These are phyloP conservation scores for Fagus crenata DNA, from an alignment of 306 rosid genomes.

Conservation along the genomic window DNA sequence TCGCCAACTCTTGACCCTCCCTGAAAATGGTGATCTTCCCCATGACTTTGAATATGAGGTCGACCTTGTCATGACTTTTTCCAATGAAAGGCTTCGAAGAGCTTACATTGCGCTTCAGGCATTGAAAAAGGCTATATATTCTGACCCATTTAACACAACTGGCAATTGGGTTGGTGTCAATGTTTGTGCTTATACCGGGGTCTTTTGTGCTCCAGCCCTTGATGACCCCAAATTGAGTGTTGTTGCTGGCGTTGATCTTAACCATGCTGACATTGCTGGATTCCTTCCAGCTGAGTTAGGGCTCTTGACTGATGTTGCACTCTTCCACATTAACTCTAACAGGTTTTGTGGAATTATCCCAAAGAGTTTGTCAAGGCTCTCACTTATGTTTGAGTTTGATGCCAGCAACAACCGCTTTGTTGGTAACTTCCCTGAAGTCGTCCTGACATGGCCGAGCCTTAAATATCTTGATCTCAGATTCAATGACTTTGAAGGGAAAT, in stretches of 20 bases:
- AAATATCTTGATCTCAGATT: slow-evolving; percentile 46
- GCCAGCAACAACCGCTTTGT: slow-evolving; percentile 55
- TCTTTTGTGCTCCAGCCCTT: slow-evolving; percentile 49
- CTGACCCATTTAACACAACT: slow-evolving; percentile 42
- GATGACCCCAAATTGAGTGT: slow-evolving; percentile 39
- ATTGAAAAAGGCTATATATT: slow-evolving; percentile 43
- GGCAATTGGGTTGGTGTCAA: slow-evolving; percentile 44
- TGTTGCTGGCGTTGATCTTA: slow-evolving; percentile 55
- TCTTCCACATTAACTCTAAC: slow-evolving; percentile 54
- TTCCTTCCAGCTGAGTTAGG: slow-evolving; percentile 39
- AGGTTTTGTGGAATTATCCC: slow-evolving; percentile 58
- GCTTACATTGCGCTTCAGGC: slow-evolving; percentile 48
- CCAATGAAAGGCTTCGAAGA: slow-evolving; percentile 29
- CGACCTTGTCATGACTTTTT: neutral
- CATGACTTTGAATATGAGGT: neutral
- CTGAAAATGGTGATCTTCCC: slow-evolving; percentile 14
- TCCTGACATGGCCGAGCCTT: slow-evolving; percentile 36
- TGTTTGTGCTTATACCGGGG: slow-evolving; percentile 56
- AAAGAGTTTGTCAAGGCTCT: slow-evolving; percentile 24
- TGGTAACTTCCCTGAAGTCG: slow-evolving; percentile 41
- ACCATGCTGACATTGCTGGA: slow-evolving; percentile 51
- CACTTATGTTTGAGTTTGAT: slow-evolving; percentile 46
- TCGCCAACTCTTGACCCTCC: neutral
- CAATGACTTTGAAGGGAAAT: slow-evolving; percentile 48
- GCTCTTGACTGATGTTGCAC: slow-evolving; percentile 40